phyloP scores from a whole-genome alignment of 331 rosid genomes.

The Malus hybrid region DNA sequence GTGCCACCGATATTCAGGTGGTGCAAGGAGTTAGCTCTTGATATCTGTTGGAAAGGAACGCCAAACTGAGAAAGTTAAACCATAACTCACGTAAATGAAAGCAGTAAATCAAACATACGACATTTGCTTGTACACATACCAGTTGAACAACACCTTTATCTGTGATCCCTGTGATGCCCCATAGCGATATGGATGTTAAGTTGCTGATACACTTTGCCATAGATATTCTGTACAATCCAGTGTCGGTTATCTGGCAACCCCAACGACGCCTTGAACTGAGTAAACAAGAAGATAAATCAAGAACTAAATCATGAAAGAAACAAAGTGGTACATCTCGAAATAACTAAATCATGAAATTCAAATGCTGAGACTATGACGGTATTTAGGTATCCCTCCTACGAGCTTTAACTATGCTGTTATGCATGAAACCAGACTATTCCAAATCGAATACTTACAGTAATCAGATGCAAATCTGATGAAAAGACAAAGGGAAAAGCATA shows the following conservation, averaged over 20 bases:
- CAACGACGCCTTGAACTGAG: slow-evolving; percentile 87
- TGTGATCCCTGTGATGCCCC: slow-evolving; percentile 95
- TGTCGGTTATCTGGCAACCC: slow-evolving; percentile 84
- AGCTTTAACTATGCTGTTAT: no score
- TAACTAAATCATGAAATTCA: no score
- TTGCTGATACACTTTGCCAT: slow-evolving; percentile 59
- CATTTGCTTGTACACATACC: slow-evolving; percentile 32
- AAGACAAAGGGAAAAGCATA: background rate
- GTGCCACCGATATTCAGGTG: slow-evolving; percentile 90
- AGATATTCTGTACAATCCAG: slow-evolving; percentile 63
- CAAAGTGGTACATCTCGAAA: background rate
- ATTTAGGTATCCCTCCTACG: no score
- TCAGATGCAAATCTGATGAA: background rate
- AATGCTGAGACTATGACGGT: no score
- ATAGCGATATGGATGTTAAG: slow-evolving; percentile 73
- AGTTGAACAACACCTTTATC: slow-evolving; percentile 81
- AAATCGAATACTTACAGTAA: no score
- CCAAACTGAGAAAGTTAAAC: background rate
- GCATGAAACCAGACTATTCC: no score
- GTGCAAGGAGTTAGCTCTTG: slow-evolving; percentile 61
- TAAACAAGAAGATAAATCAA: background rate
- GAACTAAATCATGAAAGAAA: background rate
- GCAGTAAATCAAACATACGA: no score
- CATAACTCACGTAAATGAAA: no score
- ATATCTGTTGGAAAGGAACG: slow-evolving; percentile 38